Percentiles rank a stretch among this genome's conserved stretches.
These are phyloP conservation scores for Botryobasidium botryosum DNA, from an alignment of 768 basidiomycete species.

Conservation along the genomic window DNA sequence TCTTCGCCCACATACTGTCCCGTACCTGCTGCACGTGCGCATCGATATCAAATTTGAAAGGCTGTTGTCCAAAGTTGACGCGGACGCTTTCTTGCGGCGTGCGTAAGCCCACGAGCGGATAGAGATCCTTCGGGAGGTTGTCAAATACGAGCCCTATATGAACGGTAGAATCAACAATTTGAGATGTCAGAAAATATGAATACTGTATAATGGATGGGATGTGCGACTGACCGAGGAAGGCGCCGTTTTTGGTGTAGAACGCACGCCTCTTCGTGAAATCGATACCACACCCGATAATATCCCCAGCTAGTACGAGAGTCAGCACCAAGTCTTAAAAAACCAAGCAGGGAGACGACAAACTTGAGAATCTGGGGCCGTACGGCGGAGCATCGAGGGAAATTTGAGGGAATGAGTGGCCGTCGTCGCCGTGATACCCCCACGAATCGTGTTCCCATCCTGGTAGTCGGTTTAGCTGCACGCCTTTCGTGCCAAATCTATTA, in stretches of 20 bases:
- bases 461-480: constrained; percentile 51
- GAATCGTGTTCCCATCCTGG: constrained; percentile 77
- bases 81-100: constrained; percentile 60
- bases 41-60: constrained; percentile 85
- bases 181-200: constrained; percentile 5
- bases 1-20: constrained; percentile 46
- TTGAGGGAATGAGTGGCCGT: constrained; percentile 59
- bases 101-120: constrained; percentile 79
- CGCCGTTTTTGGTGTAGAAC: constrained; percentile 31
- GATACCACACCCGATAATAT: constrained; percentile 82
- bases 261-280: constrained; percentile 43
- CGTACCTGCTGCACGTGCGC: constrained; percentile 60
- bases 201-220: background rate
- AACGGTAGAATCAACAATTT: constrained; percentile 2
- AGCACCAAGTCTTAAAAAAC: background rate
- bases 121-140: constrained; percentile 47
- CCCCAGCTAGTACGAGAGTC: constrained; percentile 42
- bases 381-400: constrained; percentile 36
- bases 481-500: constrained; percentile 45
- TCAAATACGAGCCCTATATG: constrained; percentile 52
- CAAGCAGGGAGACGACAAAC: constrained; percentile 29
- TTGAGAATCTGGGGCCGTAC: constrained; percentile 68
- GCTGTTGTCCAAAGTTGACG: constrained; percentile 75
- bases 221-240: constrained; percentile 34
- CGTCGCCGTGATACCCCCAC: constrained; percentile 91